Percentiles rank a stretch among this genome's conserved stretches.
phyloP scores from a whole-genome alignment of 176 grass and related monocot genomes.

The Aegilops bicornis region DNA sequence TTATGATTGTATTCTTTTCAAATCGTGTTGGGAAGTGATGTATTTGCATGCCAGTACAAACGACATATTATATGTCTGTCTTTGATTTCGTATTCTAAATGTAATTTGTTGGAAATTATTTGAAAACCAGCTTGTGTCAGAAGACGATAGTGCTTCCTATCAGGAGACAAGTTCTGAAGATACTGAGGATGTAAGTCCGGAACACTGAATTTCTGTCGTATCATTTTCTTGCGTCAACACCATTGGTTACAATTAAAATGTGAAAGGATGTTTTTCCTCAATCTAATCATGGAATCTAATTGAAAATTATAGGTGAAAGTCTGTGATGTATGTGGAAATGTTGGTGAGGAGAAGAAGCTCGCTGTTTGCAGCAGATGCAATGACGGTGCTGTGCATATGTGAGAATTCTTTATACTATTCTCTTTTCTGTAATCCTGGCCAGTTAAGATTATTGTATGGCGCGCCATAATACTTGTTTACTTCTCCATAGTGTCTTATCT shows the following conservation, averaged over 20 bases:
- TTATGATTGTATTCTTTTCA: neutral
- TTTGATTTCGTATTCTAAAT: neutral
- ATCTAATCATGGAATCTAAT: neutral
- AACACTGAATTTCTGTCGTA: constrained; percentile 4
- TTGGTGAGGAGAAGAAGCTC: constrained; percentile 63
- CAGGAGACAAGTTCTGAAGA: constrained; percentile 24
- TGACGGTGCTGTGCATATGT: constrained; percentile 80
- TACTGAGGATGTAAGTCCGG: constrained; percentile 46
- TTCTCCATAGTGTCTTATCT: neutral
- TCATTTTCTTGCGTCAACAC: neutral
- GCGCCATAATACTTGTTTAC: neutral
- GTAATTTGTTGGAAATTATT: constrained; percentile 8
- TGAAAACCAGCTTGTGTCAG: neutral
- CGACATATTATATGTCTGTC: neutral
- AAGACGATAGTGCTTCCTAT: neutral
- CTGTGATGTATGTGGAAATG: constrained; percentile 74
- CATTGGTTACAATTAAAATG: neutral
- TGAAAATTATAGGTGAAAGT: constrained; percentile 53
- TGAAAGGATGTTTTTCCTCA: neutral
- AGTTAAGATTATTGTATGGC: neutral
- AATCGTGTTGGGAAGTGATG: neutral
- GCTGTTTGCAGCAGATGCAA: constrained; percentile 67
- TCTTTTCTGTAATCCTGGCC: neutral
- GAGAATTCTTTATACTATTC: constrained; percentile 16
- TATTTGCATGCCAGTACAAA: neutral